Conservation (phyloP, 805 yeast species). For the Candida methanosorbosa region DNA sequence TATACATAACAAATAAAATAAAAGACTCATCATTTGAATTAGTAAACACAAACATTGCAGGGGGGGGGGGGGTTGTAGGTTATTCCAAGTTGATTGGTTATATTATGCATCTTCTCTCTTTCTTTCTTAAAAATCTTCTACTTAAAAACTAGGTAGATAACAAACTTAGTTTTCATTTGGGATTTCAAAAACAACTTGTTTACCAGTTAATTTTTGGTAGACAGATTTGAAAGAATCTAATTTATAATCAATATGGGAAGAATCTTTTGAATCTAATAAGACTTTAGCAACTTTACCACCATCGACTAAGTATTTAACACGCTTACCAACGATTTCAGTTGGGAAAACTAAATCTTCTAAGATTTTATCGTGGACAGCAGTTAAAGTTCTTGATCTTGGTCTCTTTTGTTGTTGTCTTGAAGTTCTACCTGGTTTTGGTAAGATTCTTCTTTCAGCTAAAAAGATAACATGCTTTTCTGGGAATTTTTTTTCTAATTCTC, state of each 20-base stretch:
- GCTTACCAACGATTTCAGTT: slow-evolving; percentile 98
- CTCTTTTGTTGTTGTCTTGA: slow-evolving; percentile 95
- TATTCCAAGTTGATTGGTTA: background rate
- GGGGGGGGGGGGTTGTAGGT: no score
- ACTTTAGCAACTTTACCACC: slow-evolving; percentile 98
- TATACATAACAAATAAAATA: no score
- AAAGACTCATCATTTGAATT: no score
- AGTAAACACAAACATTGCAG: no score
- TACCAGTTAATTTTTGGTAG: slow-evolving; percentile 98
- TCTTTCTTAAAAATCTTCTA: no score
- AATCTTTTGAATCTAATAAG: slow-evolving; percentile 95
- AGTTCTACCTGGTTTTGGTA: slow-evolving; percentile 97
- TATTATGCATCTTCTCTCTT: no score
- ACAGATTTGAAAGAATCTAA: slow-evolving; percentile 98
- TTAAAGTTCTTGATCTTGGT: slow-evolving; percentile 99
- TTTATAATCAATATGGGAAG: slow-evolving; percentile 95
- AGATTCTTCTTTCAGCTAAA: slow-evolving; percentile 99
- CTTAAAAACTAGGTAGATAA: background rate
- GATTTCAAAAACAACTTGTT: slow-evolving; percentile 98
- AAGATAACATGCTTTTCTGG: slow-evolving; percentile 99
- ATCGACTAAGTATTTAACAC: slow-evolving; percentile 98
- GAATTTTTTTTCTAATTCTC: slow-evolving; percentile 99
- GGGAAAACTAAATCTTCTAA: slow-evolving; percentile 99
- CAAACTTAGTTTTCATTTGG: slow-evolving; percentile 43
- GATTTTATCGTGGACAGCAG: slow-evolving; percentile 97